phyloP scores from a whole-genome alignment of 75 land plant genomes.

The Sequoia sempervirens region DNA sequence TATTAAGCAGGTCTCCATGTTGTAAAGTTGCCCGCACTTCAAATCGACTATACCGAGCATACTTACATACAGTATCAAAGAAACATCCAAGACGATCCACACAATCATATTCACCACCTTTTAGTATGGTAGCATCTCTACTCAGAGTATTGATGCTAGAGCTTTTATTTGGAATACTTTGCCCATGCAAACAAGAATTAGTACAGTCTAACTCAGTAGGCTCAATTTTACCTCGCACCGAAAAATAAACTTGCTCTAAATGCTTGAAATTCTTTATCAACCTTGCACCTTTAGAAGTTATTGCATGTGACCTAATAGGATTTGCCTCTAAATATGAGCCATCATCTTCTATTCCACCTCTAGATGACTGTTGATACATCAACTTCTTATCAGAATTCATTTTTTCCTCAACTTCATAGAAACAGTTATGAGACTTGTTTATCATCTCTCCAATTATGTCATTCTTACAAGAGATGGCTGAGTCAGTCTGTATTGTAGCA shows the following conservation, averaged over 20 bases:
- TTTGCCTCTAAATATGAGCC: slow-evolving; percentile 1
- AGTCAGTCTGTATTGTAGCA: not conserved
- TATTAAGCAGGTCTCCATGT: slow-evolving; percentile 69
- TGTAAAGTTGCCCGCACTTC: slow-evolving; percentile 64
- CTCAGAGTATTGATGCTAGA: slow-evolving; percentile 3
- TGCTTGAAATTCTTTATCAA: slow-evolving; percentile 65
- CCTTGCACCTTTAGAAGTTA: slow-evolving; percentile 41
- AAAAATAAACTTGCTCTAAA: slow-evolving; percentile 78
- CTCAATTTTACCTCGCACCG: slow-evolving; percentile 56
- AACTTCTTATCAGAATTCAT: not conserved
- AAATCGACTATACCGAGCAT: slow-evolving; percentile 84
- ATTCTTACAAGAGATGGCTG: not conserved
- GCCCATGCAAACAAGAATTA: slow-evolving; percentile 25
- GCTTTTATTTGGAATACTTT: slow-evolving; percentile 24
- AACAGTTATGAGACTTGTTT: slow-evolving; percentile 3
- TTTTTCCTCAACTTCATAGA: slow-evolving; percentile 7
- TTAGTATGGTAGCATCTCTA: slow-evolving; percentile 6
- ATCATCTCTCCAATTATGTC: not conserved
- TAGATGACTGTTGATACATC: not conserved
- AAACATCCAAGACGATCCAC: slow-evolving; percentile 62
- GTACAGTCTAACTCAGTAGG: slow-evolving; percentile 22
- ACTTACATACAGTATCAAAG: slow-evolving; percentile 91
- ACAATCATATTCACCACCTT: not conserved
- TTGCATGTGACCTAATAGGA: not conserved
- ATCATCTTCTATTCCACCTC: not conserved